A percentile compares a stretch with the other conserved stretches of the same genome.
phyloP scores from a whole-genome alignment of 495 filamentous ascomycete species.

The Aspergillus olivimuriae region DNA sequence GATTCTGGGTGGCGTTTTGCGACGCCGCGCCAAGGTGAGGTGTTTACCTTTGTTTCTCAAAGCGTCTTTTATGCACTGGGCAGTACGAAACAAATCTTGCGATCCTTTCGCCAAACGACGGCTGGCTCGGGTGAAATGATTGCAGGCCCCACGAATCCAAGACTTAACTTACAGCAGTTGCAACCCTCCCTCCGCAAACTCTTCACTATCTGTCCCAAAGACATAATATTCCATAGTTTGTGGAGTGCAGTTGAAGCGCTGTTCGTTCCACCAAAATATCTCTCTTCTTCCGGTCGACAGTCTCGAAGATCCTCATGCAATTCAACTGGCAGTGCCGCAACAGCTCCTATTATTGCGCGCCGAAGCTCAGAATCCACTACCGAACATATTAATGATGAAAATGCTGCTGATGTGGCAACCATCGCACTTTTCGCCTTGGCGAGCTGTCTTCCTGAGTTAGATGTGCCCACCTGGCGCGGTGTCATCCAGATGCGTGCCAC shows the following conservation, averaged over 20 bases:
- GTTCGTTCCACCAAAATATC: constrained; percentile 56
- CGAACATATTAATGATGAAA: constrained; percentile 43
- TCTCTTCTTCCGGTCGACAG: constrained; percentile 32
- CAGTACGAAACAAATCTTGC: constrained; percentile 54
- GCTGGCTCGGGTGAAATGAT: constrained; percentile 4
- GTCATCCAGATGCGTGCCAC: constrained; percentile 46
- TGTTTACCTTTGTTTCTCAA: constrained; percentile 59
- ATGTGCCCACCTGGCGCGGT: constrained; percentile 41
- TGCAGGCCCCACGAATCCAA: constrained; percentile 7
- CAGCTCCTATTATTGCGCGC: constrained; percentile 22
- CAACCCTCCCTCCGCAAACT: constrained; percentile 29
- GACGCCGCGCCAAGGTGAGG: constrained; percentile 31
- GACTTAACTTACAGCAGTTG: constrained; percentile 27
- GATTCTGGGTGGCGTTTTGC: constrained; percentile 35
- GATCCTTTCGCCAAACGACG: constrained; percentile 53
- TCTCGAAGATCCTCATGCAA: constrained; percentile 34
- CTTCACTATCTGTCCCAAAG: constrained; percentile 35
- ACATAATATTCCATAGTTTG: constrained; percentile 65
- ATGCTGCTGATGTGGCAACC: constrained; percentile 51
- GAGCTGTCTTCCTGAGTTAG: constrained; percentile 42
- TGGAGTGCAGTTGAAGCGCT: constrained; percentile 66
- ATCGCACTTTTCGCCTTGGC: constrained; percentile 53
- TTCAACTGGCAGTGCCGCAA: constrained; percentile 20
- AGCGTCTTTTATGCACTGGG: constrained; percentile 69
- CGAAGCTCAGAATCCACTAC: constrained; percentile 23